Base-by-base conservation (phyloP, 495 filamentous ascomycete genomes). In the Xylaria bambusicola region DNA sequence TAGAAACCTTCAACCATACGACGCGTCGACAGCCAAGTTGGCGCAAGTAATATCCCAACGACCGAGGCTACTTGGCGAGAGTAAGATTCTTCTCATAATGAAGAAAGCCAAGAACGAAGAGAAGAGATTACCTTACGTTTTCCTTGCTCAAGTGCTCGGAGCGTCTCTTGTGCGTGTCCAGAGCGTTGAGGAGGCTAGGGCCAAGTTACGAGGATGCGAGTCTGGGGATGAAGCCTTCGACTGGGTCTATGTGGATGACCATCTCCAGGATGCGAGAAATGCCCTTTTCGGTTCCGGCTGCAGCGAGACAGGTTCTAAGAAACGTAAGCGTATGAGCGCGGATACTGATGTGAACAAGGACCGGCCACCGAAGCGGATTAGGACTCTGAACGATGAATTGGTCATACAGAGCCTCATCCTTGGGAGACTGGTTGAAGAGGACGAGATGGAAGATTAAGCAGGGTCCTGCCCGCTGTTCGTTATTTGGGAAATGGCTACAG, bases 401-500 rank as follows among this genome's bases (percentile, higher is more conserved):
- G 84, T 98, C 29, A 86, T 96, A 56, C 95, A 98, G 77, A 97
- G 92, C 70, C 74, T 98, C 60, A 97, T 98, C 61, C 66, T 97
- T 52, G 94, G 93, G 5, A 83, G 83, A 55, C 65, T 97, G 61
- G 80, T 90, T 63, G 88, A 91, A 52, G 82, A 86, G 41, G 81
- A 71, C 10, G 77, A 80, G 59, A 70, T 80, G 71, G 69, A 73
- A 31, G 67, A 61, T 23, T 73, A 64, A 38, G 33, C 5, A 23
- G n/a, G 31, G 38, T 15, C n/a, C 31, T 33, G 35, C 17, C 10
- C 51, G 17, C 20, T 10, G 10, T 12, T 48, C 38, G 26, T 26
- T 36, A 56, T 46, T 41, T 21, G 23, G n/a, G 52, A 31, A 45
- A 56, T 49, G 41, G 53, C 35, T 31, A 29, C 21, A 47, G 36